These are phyloP conservation scores for Sporothrix pallida DNA, from an alignment of 2,329 filamentous ascomycete genomes.

Conservation along the genomic window DNA sequence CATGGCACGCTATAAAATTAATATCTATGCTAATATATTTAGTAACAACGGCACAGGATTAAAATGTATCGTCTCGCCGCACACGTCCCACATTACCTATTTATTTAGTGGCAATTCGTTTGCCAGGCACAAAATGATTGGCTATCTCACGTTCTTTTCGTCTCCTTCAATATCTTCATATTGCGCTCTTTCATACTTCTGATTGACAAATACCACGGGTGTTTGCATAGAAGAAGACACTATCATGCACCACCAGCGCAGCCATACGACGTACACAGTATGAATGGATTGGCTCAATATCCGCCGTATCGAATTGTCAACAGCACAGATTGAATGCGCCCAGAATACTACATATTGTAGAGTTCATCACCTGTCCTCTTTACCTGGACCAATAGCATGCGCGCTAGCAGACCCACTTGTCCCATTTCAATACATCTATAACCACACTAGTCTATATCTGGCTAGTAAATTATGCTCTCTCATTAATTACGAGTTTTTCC, in stretches of 20 bases:
- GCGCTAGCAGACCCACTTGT: not conserved
- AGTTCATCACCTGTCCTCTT: not conserved
- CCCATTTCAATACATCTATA: not conserved
- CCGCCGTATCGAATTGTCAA: no score
- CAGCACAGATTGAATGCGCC: no score
- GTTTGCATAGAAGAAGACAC: no score
- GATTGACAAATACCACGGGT: not conserved
- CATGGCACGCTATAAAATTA: conserved; percentile 16
- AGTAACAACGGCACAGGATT: not conserved
- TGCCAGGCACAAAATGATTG: not conserved
- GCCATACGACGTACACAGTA: no score
- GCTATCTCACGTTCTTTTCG: no score
- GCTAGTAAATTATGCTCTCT: not conserved
- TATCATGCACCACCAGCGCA: no score
- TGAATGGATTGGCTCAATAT: no score
- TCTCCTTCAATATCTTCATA: no score
- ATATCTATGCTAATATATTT: conserved; percentile 17
- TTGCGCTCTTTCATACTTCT: not conserved
- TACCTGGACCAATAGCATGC: not conserved
- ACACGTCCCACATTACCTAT: not conserved
- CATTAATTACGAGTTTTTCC: conserved; percentile 21
- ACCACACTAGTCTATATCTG: not conserved
- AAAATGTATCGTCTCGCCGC: not conserved
- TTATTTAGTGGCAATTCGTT: conserved; percentile 12
- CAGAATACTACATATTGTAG: not conserved